A percentile compares a stretch with the other conserved stretches of the same genome.
Conservation (phyloP, 768 basidiomycete species). For the Russula brevipes region DNA sequence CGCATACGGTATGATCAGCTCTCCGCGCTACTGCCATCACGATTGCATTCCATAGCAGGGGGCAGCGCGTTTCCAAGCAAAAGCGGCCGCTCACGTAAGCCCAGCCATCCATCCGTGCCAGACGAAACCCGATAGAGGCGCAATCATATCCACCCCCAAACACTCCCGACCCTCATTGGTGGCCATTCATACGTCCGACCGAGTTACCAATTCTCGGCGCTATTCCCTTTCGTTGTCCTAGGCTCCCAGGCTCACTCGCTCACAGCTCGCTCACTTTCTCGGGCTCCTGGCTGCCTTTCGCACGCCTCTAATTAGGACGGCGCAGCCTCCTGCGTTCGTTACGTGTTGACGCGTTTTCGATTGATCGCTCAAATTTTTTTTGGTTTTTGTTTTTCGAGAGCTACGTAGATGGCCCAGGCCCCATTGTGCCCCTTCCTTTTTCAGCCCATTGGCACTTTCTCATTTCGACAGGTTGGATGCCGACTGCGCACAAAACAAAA, state of each 20-base stretch:
- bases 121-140: not conserved
- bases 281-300: not conserved
- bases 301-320: not conserved
- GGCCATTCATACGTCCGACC: not conserved
- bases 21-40: not conserved
- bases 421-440: not conserved
- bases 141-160: not conserved
- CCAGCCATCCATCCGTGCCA: no score
- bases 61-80: not conserved
- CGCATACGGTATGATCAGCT: not conserved
- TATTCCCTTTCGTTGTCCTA: conserved; percentile 1
- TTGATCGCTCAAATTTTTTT: not conserved
- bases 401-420: not conserved
- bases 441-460: not conserved
- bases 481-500: not conserved
- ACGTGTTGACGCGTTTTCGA: not conserved
- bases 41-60: not conserved
- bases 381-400: not conserved
- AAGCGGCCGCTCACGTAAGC: not conserved
- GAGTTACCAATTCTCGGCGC: not conserved
- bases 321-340: not conserved
- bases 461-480: not conserved
- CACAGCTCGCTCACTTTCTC: no score
- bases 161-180: not conserved
- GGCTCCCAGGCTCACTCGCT: not conserved